Base-by-base conservation (phyloP, 768 basidiomycete species). In the Panus rudis region DNA sequence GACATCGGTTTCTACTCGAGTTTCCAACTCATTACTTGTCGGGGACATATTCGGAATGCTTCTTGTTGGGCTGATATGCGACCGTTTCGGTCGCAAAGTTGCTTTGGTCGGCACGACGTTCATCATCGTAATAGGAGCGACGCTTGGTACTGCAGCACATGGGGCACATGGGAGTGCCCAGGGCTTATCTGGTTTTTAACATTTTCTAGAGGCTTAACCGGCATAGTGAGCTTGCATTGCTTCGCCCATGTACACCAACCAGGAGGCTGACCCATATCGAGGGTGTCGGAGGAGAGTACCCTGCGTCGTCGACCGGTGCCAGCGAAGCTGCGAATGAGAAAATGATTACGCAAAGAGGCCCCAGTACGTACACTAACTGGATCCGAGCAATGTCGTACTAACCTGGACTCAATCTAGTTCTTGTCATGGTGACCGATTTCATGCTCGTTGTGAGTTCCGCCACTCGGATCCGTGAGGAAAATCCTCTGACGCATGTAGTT, bases 201-300 rank as follows among this genome's bases (percentile, higher is more conserved):
- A 0, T 58, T 85, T 49, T 78, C 83, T 13, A 68, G 84, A 44
- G 85, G 85, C 31, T 69, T 85, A 25, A 82, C 81, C 19, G 81
- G 81, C 16, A 62, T 82, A 34, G 79, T 80, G 48, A 55, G 74
- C 58, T 32, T 20, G 37, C 16, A 25, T 19, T n/a, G n/a, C n/a
- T n/a, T n/a, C n/a, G n/a, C n/a, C n/a, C n/a, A n/a, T n/a, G n/a
- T n/a, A n/a, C n/a, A n/a, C n/a, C n/a, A n/a, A n/a, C n/a, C n/a
- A n/a, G n/a, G n/a, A n/a, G n/a, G n/a, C n/a, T 30, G 10, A 30
- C 10, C 10, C 10, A 34, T 51, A 22, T 43, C 16, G 42, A 81
- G 71, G 84, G 84, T 46, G 82, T 84, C 11, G 83, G 83, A 26
- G 84, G 84, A 19, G 84, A 87, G 63, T 87, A 88, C 59, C 84